phyloP scores from a whole-genome alignment of 768 basidiomycete species.

The Rhodocollybia butyracea region DNA sequence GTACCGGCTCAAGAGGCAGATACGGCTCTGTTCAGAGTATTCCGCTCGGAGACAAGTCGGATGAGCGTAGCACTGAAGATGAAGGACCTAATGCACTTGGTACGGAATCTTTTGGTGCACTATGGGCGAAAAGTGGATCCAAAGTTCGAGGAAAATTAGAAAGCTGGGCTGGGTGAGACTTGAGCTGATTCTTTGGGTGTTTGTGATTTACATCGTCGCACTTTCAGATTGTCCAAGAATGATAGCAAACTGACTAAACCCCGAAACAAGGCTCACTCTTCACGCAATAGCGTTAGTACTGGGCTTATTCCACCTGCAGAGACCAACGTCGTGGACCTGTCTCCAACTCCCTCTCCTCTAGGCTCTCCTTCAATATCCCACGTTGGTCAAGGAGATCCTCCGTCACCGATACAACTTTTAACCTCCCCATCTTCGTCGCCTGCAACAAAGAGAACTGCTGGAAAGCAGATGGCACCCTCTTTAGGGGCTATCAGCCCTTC shows the following conservation, averaged over 20 bases:
- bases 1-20: not conserved
- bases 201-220: conserved; percentile 3
- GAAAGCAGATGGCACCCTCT: not conserved
- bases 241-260: conserved; percentile 19
- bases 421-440: not conserved
- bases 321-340: not conserved
- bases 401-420: not conserved
- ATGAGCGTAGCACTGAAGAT: conserved; percentile 9
- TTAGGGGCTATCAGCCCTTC: not conserved
- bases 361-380: conserved; percentile 2
- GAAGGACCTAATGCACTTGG: conserved; percentile 13
- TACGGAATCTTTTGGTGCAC: conserved; percentile 10
- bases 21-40: conserved; percentile 4
- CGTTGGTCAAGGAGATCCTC: not conserved
- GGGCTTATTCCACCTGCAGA: not conserved
- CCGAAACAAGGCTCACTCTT: conserved; percentile 13
- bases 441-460: not conserved
- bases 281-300: too few species aligned
- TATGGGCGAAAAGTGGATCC: conserved; percentile 33
- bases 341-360: conserved; percentile 1
- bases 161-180: conserved; percentile 44
- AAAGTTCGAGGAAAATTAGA: conserved; percentile 46
- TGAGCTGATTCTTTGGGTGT: not conserved
- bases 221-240: conserved; percentile 6
- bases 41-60: not conserved